Percentiles rank a stretch among this genome's conserved stretches.
These are phyloP conservation scores for Nicotiana attenuata DNA, from an alignment of 257 asterid species.

Conservation along the genomic window DNA sequence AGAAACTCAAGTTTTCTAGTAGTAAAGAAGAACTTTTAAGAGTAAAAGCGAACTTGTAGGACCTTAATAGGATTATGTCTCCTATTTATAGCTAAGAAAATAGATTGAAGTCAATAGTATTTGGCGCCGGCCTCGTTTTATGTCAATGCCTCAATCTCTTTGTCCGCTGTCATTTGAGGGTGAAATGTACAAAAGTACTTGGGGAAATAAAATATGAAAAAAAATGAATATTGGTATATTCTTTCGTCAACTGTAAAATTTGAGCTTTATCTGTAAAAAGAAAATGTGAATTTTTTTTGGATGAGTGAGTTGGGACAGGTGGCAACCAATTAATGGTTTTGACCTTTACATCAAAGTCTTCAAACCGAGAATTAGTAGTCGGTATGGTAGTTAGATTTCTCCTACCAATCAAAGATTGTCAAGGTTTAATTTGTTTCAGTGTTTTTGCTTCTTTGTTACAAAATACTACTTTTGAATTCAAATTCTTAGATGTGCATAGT, in stretches of 20 bases:
- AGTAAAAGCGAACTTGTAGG: slow-evolving; percentile 29
- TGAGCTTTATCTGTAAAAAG: neutral
- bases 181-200: neutral
- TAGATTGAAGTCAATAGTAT: slow-evolving; percentile 51
- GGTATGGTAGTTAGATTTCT: slow-evolving; percentile 68
- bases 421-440: slow-evolving; percentile 27
- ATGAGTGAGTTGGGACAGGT: slow-evolving; percentile 23
- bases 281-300: neutral
- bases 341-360: slow-evolving; percentile 45
- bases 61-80: slow-evolving; percentile 22
- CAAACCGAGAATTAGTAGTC: slow-evolving; percentile 30
- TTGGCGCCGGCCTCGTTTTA: slow-evolving; percentile 66
- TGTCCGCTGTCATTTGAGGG: slow-evolving; percentile 6
- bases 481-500: neutral
- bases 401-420: slow-evolving; percentile 49
- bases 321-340: slow-evolving; percentile 37
- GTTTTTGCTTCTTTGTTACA: slow-evolving; percentile 26
- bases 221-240: no score
- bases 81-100: slow-evolving; percentile 38
- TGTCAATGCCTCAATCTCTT: slow-evolving; percentile 13
- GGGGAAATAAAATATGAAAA: neutral
- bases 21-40: slow-evolving; percentile 16
- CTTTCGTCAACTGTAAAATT: neutral
- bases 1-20: neutral
- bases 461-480: neutral